Conservation (phyloP, 1,284 basidiomycete species). For the Microbotryomycetes sp. region DNA sequence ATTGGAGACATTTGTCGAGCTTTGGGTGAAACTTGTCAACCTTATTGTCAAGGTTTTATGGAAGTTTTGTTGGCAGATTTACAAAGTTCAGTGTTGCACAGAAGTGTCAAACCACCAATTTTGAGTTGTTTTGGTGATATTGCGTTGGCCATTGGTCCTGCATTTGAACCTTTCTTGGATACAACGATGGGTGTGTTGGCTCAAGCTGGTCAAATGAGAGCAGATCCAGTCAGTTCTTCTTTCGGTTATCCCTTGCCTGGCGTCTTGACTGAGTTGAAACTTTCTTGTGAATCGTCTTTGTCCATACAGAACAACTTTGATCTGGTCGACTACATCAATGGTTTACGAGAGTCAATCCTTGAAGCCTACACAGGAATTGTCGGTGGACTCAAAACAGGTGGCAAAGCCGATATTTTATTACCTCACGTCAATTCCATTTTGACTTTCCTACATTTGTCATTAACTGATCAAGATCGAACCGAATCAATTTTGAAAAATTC, state of each 20-base stretch:
- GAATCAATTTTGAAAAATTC: conserved; percentile 70
- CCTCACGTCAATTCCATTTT: conserved; percentile 71
- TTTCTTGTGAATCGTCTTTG: background rate
- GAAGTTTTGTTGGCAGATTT: conserved; percentile 83
- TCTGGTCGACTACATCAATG: conserved; percentile 83
- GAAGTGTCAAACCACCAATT: conserved; percentile 94
- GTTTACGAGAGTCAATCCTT: conserved; percentile 86
- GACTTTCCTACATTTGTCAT: conserved; percentile 70
- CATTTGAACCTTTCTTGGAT: conserved; percentile 82
- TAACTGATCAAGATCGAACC: conserved; percentile 75
- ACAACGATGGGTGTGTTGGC: conserved; percentile 85
- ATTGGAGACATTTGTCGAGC: conserved; percentile 93
- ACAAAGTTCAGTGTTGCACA: conserved; percentile 80
- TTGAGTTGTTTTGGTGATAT: conserved; percentile 95
- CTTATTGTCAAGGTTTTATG: conserved; percentile 85
- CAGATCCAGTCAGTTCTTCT: conserved; percentile 64
- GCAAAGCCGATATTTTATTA: conserved; percentile 66
- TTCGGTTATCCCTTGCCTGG: too few species aligned
- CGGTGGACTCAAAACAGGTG: conserved; percentile 76
- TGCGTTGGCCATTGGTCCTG: conserved; percentile 79
- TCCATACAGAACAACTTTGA: conserved; percentile 67
- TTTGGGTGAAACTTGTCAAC: conserved; percentile 70
- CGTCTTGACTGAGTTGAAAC: background rate
- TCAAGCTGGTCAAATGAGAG: conserved; percentile 80
- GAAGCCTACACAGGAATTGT: conserved; percentile 96